Base-by-base conservation (phyloP, 2,329 filamentous ascomycete species). In the Claviceps maximensis region DNA sequence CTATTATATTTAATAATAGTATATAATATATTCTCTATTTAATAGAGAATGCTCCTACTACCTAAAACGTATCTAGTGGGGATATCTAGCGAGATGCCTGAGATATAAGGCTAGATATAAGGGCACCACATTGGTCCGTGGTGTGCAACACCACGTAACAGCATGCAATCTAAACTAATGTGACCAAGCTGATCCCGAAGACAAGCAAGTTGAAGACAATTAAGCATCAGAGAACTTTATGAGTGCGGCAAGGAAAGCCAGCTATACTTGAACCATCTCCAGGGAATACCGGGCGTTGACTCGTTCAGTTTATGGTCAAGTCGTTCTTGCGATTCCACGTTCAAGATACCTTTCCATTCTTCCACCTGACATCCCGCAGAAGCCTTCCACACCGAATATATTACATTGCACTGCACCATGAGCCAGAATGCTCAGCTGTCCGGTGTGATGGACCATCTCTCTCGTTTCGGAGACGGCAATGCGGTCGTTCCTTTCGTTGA, bases 401-500 rank as follows among this genome's bases (percentile, higher is more conserved):
- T 45, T 27, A 19, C 25, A 23, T 31, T 27, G 10, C 25, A 44
- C 6, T 41, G 27, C 47, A 49, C 29, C n/a, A 54, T 54, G 53
- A 52, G 50, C 46, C 19, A 52, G 17, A 40, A 54, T 49, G 53
- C 45, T 47, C 50, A 46, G 29, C 19, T 47, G 8, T 45, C 47
- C 29, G 15, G 5, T 17, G 47, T 19, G 23, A 54, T 49, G 46
- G 49, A 47, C 7, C 10, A 19, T 10, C 46, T 25, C 19, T 36
- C 40, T 45, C 38, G 40, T 29, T 8, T 15, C 7, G 46, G 47
- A 47, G 12, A 21, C 25, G 19, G 13, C n/a, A 31, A 29, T 33
- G 15, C 41, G 13, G 36, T n/a, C 4, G 2, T n/a, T 17, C 40
- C 42, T 33, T 25, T 25, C 23, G 10, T 52, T 49, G 66, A 70